These are phyloP conservation scores for Erodium moschatum DNA, from an alignment of 441 rosid species.

Conservation along the genomic window DNA sequence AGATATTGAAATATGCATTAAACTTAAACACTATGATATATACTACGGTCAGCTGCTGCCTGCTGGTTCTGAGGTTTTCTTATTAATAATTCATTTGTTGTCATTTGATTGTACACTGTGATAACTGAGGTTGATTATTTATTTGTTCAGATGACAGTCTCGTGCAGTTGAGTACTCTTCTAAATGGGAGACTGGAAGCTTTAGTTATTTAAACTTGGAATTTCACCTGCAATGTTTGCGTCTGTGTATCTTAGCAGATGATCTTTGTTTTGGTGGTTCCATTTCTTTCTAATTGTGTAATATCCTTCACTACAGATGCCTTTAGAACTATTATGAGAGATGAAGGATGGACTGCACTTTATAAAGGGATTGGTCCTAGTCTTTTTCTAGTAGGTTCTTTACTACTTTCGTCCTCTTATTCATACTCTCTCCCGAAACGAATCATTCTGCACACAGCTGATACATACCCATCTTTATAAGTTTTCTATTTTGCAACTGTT, in stretches of 20 bases:
- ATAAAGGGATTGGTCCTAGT: conserved; percentile 72
- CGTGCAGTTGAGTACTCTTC: not conserved
- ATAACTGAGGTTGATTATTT: not conserved
- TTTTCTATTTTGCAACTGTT: not conserved
- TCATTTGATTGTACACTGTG: conserved; percentile 4
- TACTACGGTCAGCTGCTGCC: not conserved
- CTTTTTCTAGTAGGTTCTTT: conserved; percentile 58
- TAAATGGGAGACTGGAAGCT: not conserved
- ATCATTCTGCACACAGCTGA: conserved; percentile 1
- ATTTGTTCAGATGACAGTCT: not conserved
- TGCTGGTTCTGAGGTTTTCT: not conserved
- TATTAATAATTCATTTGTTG: not conserved
- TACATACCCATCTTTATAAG: not conserved
- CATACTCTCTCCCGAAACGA: not conserved
- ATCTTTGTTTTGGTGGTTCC: not conserved
- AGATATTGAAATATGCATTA: not conserved
- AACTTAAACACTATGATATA: not conserved
- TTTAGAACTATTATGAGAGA: conserved; percentile 74
- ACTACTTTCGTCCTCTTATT: not conserved
- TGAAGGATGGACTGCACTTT: conserved; percentile 82
- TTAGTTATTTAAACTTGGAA: not conserved
- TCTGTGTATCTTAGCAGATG: conserved; percentile 2
- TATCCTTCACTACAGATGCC: conserved; percentile 49
- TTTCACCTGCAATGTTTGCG: not conserved
- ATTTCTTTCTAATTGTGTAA: conserved; percentile 13